phyloP scores from a whole-genome alignment of 352 stramenopile species.

The Phytophthora hibernalis region DNA sequence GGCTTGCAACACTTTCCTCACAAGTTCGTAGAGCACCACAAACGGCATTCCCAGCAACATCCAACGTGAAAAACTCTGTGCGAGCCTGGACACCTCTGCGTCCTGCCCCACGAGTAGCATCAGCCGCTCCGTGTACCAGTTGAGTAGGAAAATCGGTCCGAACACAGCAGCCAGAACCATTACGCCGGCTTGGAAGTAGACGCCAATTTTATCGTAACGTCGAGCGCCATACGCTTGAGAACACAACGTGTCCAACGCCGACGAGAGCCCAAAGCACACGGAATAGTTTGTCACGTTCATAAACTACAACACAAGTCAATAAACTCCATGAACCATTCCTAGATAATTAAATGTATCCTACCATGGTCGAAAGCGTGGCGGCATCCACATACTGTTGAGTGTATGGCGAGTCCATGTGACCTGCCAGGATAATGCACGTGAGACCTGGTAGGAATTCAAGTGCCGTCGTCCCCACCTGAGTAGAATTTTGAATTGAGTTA shows the following conservation, averaged over 20 bases:
- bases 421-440: conserved; percentile 61
- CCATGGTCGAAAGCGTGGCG: too few relatives aligned
- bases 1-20: conserved; percentile 74
- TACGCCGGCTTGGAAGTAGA: conserved; percentile 75
- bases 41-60: conserved; percentile 66
- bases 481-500: not conserved
- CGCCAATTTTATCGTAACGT: conserved; percentile 67
- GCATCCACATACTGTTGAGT: conserved; percentile 64
- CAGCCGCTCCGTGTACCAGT: conserved; percentile 60
- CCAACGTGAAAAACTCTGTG: conserved; percentile 69
- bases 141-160: conserved; percentile 59
- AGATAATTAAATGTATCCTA: conserved; percentile 7
- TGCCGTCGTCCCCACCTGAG: conserved; percentile 44
- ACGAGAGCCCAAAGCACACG: conserved; percentile 65
- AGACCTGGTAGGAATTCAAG: conserved; percentile 62
- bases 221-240: conserved; percentile 70
- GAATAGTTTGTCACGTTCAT: conserved; percentile 74
- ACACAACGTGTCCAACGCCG: conserved; percentile 80
- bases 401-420: conserved; percentile 68
- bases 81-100: conserved; percentile 52
- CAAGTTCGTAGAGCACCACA: conserved; percentile 85
- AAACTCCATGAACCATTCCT: not conserved
- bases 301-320: conserved; percentile 40
- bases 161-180: conserved; percentile 76
- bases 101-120: conserved; percentile 56